Base-by-base conservation (phyloP, 208 protist species). In the Balamuthia mandrillaris region DNA sequence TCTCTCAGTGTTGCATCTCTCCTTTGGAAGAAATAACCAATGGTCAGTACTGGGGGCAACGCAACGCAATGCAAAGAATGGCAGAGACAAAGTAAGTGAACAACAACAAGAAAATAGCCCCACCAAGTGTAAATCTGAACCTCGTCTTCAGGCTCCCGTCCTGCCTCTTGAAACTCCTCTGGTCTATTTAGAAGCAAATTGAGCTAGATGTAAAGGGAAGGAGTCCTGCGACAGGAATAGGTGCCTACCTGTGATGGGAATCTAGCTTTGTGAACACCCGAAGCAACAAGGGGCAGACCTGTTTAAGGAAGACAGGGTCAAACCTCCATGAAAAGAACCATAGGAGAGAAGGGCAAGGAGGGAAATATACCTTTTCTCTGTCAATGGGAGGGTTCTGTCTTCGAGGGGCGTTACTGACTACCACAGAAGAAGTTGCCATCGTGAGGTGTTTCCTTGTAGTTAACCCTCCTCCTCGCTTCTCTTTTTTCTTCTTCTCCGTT, bases 121-220 rank as follows among this genome's bases (percentile, higher is more conserved):
- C 6, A 72, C 63, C 63, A 72, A 9, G 63, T 72, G 63, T 72
- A 72, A 41, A 72, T 72, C 35, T 72, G 63, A 21, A 72, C 63
- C 3, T 72, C 63, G 3, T 72, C 63, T 6, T 33, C 14, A 24
- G 63, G 63, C 35, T 72, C 63, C 31, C 63, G 63, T n/a, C 63
- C 63, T 1, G 39, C 39, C 18, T n/a, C 24, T 29, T 72, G 63
- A 24, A 72, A 72, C 39, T 72, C 63, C 39, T 72, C 63, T 9
- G 49, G 39, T 6, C 63, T 16, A 29, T n/a, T n/a, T n/a, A n/a
- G n/a, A n/a, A n/a, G n/a, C n/a, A n/a, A n/a, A n/a, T n/a, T n/a
- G n/a, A n/a, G n/a, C n/a, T n/a, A n/a, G n/a, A n/a, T n/a, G n/a
- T n/a, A n/a, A n/a, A n/a, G n/a, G n/a, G n/a, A n/a, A n/a, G n/a